phyloP scores from a whole-genome alignment of 2,329 filamentous ascomycete species.

The Fusarium nematophilum region DNA sequence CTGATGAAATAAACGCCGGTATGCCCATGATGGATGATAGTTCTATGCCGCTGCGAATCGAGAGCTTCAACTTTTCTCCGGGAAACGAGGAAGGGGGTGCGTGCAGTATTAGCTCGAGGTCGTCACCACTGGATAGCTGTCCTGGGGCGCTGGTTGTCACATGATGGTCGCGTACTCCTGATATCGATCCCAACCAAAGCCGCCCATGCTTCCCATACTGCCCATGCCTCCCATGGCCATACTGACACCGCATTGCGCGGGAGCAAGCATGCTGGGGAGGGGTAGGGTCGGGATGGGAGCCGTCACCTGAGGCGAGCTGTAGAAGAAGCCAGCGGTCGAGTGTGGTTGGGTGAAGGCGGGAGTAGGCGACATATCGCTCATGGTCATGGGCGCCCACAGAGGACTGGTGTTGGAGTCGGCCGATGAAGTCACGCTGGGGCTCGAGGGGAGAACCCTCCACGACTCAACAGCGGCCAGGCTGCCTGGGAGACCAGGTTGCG shows the following conservation, averaged over 20 bases:
- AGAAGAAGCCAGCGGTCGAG: conserved; percentile 79
- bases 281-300: conserved; percentile 81
- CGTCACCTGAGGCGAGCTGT: conserved; percentile 80
- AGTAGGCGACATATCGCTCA: conserved; percentile 83
- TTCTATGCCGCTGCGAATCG: conserved; percentile 53
- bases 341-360: conserved; percentile 81
- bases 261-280: conserved; percentile 86
- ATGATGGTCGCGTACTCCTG: conserved; percentile 89
- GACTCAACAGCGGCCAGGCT: conserved; percentile 78
- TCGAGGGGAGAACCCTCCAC: conserved; percentile 93
- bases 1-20: conserved; percentile 59
- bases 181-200: conserved; percentile 88
- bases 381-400: conserved; percentile 82
- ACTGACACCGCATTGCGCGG: conserved; percentile 81
- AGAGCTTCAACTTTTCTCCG: conserved; percentile 49
- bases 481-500: conserved; percentile 73
- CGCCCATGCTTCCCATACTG: conserved; percentile 68
- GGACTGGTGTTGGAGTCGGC: conserved; percentile 75
- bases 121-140: conserved; percentile 61
- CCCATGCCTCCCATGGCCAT: conserved; percentile 72
- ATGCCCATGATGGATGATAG: conserved; percentile 50
- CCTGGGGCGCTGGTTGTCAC: conserved; percentile 73
- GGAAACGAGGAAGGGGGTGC: conserved; percentile 46
- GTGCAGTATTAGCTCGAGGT: conserved; percentile 57
- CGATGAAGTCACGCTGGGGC: conserved; percentile 81